These are phyloP conservation scores for Trichoderma pleuroti DNA, from an alignment of 2,329 filamentous ascomycete species.

Conservation along the genomic window DNA sequence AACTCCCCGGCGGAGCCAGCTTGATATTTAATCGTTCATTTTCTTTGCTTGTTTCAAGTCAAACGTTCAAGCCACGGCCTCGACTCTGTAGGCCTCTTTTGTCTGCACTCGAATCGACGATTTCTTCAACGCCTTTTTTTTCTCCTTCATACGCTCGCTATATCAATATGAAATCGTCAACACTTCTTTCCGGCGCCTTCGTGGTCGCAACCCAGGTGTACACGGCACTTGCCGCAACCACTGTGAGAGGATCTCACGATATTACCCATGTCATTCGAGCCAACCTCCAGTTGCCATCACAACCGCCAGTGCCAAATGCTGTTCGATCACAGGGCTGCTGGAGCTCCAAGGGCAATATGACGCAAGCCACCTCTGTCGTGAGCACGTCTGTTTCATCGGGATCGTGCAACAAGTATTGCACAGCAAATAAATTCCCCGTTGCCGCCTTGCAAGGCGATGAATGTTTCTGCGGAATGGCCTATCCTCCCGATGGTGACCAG, in stretches of 20 bases:
- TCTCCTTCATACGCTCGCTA: conserved; percentile 23
- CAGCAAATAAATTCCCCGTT: conserved; percentile 41
- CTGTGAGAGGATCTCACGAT: neutral
- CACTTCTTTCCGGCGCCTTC: conserved; percentile 29
- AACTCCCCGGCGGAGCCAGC: conserved; percentile 18
- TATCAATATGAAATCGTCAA: conserved; percentile 33
- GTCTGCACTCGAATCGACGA: neutral
- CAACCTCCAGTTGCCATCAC: conserved; percentile 38
- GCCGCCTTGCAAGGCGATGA: conserved; percentile 59
- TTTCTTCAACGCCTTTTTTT: neutral
- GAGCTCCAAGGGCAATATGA: conserved; percentile 41
- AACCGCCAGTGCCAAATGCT: conserved; percentile 35
- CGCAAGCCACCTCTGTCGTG: conserved; percentile 21
- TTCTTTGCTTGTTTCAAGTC: conserved; percentile 9
- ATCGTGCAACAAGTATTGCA: conserved; percentile 41
- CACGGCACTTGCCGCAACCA: conserved; percentile 24
- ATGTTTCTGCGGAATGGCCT: conserved; percentile 70
- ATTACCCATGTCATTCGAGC: conserved; percentile 10
- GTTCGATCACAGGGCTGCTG: conserved; percentile 52
- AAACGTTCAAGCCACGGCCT: conserved; percentile 7
- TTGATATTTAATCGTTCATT: conserved; percentile 9
- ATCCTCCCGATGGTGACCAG: conserved; percentile 57
- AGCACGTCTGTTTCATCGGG: conserved; percentile 36
- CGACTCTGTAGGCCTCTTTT: neutral
- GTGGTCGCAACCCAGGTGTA: conserved; percentile 29